Evolutionary conservation across 805 yeast species (phyloP), one percentile per base, ranked within the genome.

Genomic region (Peterozyma xylosa): DNA sequence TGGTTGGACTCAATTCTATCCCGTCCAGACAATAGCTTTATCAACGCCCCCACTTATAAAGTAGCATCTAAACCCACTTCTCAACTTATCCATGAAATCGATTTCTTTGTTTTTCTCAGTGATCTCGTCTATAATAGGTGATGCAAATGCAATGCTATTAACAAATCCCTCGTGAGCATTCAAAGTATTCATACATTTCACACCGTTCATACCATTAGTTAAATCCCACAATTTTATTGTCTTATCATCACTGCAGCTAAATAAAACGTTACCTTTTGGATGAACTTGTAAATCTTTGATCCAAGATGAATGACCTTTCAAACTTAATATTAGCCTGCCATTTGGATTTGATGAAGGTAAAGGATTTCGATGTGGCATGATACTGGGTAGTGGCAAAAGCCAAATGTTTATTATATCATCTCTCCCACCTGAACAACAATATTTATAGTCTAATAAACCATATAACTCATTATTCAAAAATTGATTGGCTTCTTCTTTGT

Each of bases 271-370:
- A 0, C 93, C 95, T 51, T 76, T 78, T 1, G 96, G 95, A 60
- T 88, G 96, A 39, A 84, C 63, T 9, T 67, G 66, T 5, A 89
- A 53, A 7, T 79, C 74, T 48, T 83, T 76, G 1, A 91, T 84
- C 98, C 98, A 90, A 9, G 93, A 85, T 41, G 78, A 77, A 60
- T 90, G 97, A 2, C 93, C 96, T 6, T 63, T 54, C 10, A 87
- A 63, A 15, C 79, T 78, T 18, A 71, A 67, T 1, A 87, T 53
- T 21, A 76, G 63, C 52, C 68, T 71, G 2, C 86, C 91, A 39
- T 80, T 76, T 1, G 85, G 78, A 53, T 79, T 73, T 16, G 74
- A 60, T 0, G 78, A 62, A 0, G 88, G 85, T 36, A 75, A 62
- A 7, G 85, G 83, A 16, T 70, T 63, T 21, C 78, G 59, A 52